Base-by-base conservation (phyloP, 2,329 filamentous ascomycete genomes). In the Elsinoe fawcettii region DNA sequence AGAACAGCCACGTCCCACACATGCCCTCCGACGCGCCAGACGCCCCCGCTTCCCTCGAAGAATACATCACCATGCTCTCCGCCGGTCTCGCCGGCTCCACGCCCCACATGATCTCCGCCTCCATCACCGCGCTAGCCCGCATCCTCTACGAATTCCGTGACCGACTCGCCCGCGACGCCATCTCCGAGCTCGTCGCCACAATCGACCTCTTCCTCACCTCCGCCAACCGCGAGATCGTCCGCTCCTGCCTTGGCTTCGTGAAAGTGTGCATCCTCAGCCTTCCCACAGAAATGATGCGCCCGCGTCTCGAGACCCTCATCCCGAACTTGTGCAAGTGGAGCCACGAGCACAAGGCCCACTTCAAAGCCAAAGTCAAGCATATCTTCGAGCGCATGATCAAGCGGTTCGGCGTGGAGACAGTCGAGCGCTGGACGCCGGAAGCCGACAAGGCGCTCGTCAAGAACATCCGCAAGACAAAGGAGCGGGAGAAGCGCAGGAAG, bases 11-110 rank as follows among this genome's bases (percentile, higher is more conserved):
- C 69, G 87, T 96, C 2, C 81, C 89, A 1, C 85, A 92, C 69
- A 96, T 97, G 90, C 82, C 89, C 2, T 51, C 64, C 7, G 85
- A 95, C 69, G 87, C 90, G 0, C 86, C 88, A 2, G 77, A 85
- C 30, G 90, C 86, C 3, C 78, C 82, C 2, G 92, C 93, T 18
- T 91, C 81, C 41, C 81, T 99, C 36, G 92, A 97, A 66, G 93
- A 97, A 71, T 97, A 90, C 74, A 89, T 97, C 75, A 96, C 92
- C 57, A 99, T 99, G 93, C 88, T 97, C 27, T 95, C 89, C 63
- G 93, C 93, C 51, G 93, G 93, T 74, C 81, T 99, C 55, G 93
- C 92, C 1, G 92, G 91, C 58, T 87, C 86, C 65, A 92, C 90
- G 9, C 91, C 93, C 30, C 92, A 97, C 75, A 96, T 97, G 90